A percentile compares a stretch with the other conserved stretches of the same genome.
These are phyloP conservation scores for Penicillium waksmanii DNA, from an alignment of 495 filamentous ascomycete genomes.

Conservation along the genomic window DNA sequence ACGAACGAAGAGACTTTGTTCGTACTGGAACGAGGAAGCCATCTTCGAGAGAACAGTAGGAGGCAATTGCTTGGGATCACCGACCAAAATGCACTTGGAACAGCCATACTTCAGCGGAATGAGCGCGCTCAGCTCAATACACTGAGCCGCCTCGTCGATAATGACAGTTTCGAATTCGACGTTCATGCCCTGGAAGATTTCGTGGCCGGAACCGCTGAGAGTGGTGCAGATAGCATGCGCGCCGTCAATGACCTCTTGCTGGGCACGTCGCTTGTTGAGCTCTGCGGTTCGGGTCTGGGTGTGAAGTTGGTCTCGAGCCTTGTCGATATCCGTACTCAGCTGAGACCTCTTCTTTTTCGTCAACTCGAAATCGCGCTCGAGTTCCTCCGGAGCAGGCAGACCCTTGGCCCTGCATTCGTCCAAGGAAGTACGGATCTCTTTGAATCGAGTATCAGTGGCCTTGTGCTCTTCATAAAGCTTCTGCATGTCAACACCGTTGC, in stretches of 20 bases:
- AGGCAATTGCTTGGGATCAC: conserved; percentile 95
- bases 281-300: conserved; percentile 78
- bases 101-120: conserved; percentile 98
- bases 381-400: conserved; percentile 59
- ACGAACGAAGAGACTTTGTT: conserved; percentile 95
- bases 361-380: conserved; percentile 76
- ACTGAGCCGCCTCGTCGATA: conserved; percentile 98
- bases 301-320: conserved; percentile 80
- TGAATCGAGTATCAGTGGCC: conserved; percentile 70
- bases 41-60: conserved; percentile 94
- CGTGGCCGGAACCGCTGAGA: conserved; percentile 92
- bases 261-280: conserved; percentile 77
- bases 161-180: conserved; percentile 98
- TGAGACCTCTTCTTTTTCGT: conserved; percentile 74
- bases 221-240: conserved; percentile 95
- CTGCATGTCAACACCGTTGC: conserved; percentile 60
- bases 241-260: conserved; percentile 87
- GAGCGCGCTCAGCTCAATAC: conserved; percentile 92
- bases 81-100: conserved; percentile 94
- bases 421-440: conserved; percentile 64
- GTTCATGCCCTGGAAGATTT: conserved; percentile 93
- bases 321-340: conserved; percentile 81
- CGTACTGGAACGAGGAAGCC: conserved; percentile 90
- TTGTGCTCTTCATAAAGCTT: conserved; percentile 84
- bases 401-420: conserved; percentile 71